Conservation (phyloP, 257 asterid species). For the Scutellaria baicalensis region DNA sequence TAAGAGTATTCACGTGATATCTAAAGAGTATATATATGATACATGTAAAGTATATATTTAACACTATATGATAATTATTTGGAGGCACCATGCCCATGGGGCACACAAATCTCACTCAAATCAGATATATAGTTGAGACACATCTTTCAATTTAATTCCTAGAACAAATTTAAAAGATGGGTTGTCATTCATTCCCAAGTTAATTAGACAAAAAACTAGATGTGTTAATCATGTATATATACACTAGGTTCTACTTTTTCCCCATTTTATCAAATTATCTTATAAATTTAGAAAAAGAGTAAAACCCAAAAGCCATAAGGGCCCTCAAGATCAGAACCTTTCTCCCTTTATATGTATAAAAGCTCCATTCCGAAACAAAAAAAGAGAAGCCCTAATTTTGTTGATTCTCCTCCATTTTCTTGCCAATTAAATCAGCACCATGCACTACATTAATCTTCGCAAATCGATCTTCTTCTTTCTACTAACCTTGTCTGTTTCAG, state of each 20-base stretch:
- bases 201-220: too few relatives aligned
- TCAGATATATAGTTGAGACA: too few relatives aligned
- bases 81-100: too few relatives aligned
- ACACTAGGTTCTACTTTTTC: neutral
- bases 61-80: too few relatives aligned
- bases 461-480: constrained; percentile 8
- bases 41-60: too few relatives aligned
- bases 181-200: too few relatives aligned
- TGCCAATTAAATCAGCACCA: constrained; percentile 5
- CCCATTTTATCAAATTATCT: neutral
- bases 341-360: constrained; percentile 4
- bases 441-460: neutral
- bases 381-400: neutral
- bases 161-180: too few relatives aligned
- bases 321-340: constrained; percentile 22
- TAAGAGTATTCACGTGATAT: too few relatives aligned
- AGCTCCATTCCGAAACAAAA: neutral
- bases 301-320: constrained; percentile 2
- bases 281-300: neutral
- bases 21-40: too few relatives aligned
- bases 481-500: constrained; percentile 12
- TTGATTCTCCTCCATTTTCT: neutral
- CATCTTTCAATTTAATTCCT: too few relatives aligned
- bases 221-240: too few relatives aligned
- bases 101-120: too few relatives aligned